Percentiles rank a stretch among this genome's conserved stretches.
phyloP scores from a whole-genome alignment of 2,329 filamentous ascomycete genomes.

The Ophiostoma tasmaniense region DNA sequence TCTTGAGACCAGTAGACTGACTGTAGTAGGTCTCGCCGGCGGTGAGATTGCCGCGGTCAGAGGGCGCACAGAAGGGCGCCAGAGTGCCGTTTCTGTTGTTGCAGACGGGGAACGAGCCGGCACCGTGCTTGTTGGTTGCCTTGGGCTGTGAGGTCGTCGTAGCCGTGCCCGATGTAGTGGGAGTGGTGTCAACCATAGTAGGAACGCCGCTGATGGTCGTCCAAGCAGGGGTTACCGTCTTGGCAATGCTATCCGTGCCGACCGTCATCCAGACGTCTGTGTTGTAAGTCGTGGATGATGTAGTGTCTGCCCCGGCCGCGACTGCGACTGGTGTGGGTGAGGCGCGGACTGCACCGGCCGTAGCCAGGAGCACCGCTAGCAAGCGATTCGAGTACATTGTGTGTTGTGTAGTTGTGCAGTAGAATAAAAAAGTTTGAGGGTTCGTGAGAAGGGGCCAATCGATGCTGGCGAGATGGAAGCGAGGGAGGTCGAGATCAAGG shows the following conservation, averaged over 20 bases:
- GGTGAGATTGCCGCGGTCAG: constrained; percentile 35
- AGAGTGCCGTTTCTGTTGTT: constrained; percentile 38
- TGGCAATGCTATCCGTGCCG: constrained; percentile 37
- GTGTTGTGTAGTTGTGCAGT: not conserved
- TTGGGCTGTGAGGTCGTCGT: constrained; percentile 33
- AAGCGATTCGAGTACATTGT: constrained; percentile 7
- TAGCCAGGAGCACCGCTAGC: constrained; percentile 8
- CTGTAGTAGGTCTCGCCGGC: constrained; percentile 44
- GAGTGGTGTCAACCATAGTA: constrained; percentile 25
- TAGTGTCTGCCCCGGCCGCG: constrained; percentile 25
- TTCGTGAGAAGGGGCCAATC: not conserved
- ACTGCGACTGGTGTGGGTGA: constrained; percentile 18
- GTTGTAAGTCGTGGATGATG: not conserved
- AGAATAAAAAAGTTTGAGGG: not conserved
- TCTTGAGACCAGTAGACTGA: constrained; percentile 26
- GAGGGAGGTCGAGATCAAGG: not conserved
- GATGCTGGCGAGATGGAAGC: not conserved
- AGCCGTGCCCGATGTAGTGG: constrained; percentile 25
- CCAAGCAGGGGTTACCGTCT: constrained; percentile 41
- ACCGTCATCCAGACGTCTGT: constrained; percentile 46
- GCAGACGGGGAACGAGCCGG: constrained; percentile 44
- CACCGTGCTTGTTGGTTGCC: constrained; percentile 36
- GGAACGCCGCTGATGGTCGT: constrained; percentile 41
- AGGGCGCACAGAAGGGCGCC: constrained; percentile 46
- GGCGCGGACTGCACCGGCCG: constrained; percentile 9